Evolutionary conservation across 441 rosid genomes (phyloP).

Genomic region (Kokia cookei): DNA sequence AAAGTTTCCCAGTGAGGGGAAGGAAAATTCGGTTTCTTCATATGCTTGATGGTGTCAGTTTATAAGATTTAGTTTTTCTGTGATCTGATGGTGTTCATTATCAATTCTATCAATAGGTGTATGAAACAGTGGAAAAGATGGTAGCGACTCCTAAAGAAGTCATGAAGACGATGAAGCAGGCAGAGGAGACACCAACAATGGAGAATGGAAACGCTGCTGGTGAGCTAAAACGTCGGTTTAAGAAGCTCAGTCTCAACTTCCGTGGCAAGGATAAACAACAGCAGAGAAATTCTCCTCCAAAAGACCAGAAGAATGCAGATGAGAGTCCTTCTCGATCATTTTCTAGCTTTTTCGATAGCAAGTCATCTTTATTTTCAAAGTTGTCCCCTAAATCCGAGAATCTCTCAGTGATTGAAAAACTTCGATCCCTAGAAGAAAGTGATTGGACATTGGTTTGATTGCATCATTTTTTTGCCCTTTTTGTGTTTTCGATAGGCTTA

Average conservation of each 20-base stretch:
- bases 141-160: slow-evolving; percentile 27
- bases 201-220: slow-evolving; percentile 5
- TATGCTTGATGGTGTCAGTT: neutral
- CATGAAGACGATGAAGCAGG: slow-evolving; percentile 27
- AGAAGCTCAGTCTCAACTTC: slow-evolving; percentile 32
- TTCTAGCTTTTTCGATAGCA: slow-evolving; percentile 47
- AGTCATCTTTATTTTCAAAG: slow-evolving; percentile 44
- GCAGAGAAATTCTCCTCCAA: slow-evolving; percentile 18
- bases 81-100: neutral
- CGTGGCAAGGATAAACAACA: slow-evolving; percentile 29
- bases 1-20: neutral
- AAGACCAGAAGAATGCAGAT: slow-evolving; percentile 21
- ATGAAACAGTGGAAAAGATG: slow-evolving; percentile 48
- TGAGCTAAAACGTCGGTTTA: slow-evolving; percentile 27
- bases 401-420: neutral
- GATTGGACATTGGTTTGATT: slow-evolving; percentile 43
- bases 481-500: neutral
- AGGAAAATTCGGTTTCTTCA: neutral
- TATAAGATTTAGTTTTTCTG: neutral
- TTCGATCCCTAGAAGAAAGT: slow-evolving; percentile 20
- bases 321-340: slow-evolving; percentile 30
- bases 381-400: slow-evolving; percentile 35
- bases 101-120: slow-evolving; percentile 31
- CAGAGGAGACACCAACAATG: neutral
- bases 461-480: neutral